Conservation (phyloP, 106 monocot genomes). For the Dioscorea dumetorum region DNA sequence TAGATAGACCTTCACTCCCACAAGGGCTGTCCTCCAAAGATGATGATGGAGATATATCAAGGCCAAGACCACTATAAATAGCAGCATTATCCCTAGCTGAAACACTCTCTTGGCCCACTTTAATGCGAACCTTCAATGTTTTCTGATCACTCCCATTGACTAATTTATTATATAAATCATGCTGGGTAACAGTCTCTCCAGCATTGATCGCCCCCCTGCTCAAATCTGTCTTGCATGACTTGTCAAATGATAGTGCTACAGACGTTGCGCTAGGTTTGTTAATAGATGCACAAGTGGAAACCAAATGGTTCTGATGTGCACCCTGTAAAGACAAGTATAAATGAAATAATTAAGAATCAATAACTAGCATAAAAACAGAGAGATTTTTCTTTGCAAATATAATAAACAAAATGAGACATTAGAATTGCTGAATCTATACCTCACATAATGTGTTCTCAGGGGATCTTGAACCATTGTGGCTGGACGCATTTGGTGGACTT, state of each 20-base stretch:
- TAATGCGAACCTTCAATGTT: conserved; percentile 34
- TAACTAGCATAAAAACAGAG: background rate
- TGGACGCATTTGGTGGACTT: conserved; percentile 36
- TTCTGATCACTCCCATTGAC: conserved; percentile 16
- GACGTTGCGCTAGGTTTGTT: conserved; percentile 16
- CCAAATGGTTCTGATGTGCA: conserved; percentile 23
- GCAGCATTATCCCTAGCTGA: conserved; percentile 22
- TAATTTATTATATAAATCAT: conserved; percentile 15
- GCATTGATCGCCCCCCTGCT: background rate
- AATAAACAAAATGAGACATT: background rate
- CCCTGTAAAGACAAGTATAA: conserved; percentile 17
- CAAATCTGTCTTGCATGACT: conserved; percentile 17
- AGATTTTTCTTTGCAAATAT: conserved; percentile 1
- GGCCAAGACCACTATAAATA: conserved; percentile 41
- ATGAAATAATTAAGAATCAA: background rate
- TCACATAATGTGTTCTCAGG: conserved; percentile 33
- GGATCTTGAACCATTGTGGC: conserved; percentile 31
- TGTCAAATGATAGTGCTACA: conserved; percentile 8
- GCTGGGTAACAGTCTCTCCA: conserved; percentile 11
- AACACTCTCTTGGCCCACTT: conserved; percentile 20
- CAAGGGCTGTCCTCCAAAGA: conserved; percentile 26
- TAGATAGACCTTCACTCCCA: conserved; percentile 13
- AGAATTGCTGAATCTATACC: conserved; percentile 24
- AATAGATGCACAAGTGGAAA: conserved; percentile 30
- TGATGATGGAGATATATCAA: conserved; percentile 35